These are phyloP conservation scores for Inga leiocalycina DNA, from an alignment of 306 rosid genomes.

Conservation along the genomic window DNA sequence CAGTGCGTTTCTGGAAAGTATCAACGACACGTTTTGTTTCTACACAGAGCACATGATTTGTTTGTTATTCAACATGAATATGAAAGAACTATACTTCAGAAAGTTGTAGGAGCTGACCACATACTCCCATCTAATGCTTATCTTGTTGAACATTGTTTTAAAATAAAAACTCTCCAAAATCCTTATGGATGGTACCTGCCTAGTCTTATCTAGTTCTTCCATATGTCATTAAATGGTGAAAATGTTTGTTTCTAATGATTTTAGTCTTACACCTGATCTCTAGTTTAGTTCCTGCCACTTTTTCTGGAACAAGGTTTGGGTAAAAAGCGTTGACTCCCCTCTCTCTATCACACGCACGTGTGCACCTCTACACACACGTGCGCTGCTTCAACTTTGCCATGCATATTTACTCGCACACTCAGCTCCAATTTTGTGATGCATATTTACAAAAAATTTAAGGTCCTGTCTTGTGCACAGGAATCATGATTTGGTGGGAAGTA, in stretches of 20 bases:
- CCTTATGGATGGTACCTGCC: not conserved
- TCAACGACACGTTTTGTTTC: slow-evolving; percentile 32
- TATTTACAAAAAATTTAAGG: not conserved
- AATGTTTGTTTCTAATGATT: not conserved
- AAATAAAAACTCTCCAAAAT: not conserved
- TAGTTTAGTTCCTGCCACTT: not conserved
- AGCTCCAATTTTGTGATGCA: not conserved
- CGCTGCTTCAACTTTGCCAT: not conserved
- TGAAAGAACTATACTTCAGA: not conserved
- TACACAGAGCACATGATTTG: not conserved
- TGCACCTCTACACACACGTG: no score
- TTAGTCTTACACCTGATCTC: not conserved
- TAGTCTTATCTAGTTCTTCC: not conserved
- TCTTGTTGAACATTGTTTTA: not conserved
- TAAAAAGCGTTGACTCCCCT: not conserved
- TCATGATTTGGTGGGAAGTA: not conserved
- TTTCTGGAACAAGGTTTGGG: not conserved
- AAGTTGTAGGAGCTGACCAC: not conserved
- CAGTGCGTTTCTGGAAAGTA: slow-evolving; percentile 26
- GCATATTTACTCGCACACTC: not conserved
- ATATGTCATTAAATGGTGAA: not conserved
- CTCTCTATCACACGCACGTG: no score
- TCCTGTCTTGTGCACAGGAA: not conserved
- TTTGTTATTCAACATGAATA: slow-evolving; percentile 4
- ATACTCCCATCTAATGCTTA: not conserved